Conservation (phyloP, 495 filamentous ascomycete genomes). For the Penicillium bialowiezense region DNA sequence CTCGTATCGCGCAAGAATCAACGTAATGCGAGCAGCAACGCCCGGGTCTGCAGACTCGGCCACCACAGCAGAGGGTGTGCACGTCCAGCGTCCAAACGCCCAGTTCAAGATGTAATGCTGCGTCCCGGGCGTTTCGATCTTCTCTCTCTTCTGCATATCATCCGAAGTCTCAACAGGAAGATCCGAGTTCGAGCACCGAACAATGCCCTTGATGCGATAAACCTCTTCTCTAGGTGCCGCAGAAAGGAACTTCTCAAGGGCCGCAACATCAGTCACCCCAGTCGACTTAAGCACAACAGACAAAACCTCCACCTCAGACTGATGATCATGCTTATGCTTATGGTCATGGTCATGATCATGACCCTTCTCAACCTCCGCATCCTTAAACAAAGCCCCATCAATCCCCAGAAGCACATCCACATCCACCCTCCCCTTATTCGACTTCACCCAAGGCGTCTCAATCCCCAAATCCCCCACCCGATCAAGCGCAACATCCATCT, state of each 20-base stretch:
- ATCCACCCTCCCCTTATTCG: slow-evolving; percentile 69
- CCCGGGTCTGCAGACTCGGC: slow-evolving; percentile 38
- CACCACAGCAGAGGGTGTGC: slow-evolving; percentile 57
- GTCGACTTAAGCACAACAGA: slow-evolving; percentile 61
- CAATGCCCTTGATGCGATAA: slow-evolving; percentile 90
- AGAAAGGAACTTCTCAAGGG: slow-evolving; percentile 64
- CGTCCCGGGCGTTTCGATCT: slow-evolving; percentile 3
- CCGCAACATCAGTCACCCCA: slow-evolving; percentile 57
- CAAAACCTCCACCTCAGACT: slow-evolving; percentile 87
- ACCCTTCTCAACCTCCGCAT: slow-evolving; percentile 30
- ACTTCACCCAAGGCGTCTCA: slow-evolving; percentile 77
- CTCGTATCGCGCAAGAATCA: slow-evolving; percentile 83
- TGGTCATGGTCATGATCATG: slow-evolving; percentile 12
- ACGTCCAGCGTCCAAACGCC: slow-evolving; percentile 96
- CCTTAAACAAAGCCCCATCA: slow-evolving; percentile 72
- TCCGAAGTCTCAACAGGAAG: slow-evolving; percentile 60
- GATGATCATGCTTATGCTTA: slow-evolving; percentile 50
- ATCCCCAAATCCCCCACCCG: slow-evolving; percentile 83
- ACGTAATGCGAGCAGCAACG: slow-evolving; percentile 68
- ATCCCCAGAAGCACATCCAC: slow-evolving; percentile 80
- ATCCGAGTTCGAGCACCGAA: slow-evolving; percentile 52
- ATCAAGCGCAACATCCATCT: slow-evolving; percentile 80
- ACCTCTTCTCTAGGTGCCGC: slow-evolving; percentile 83
- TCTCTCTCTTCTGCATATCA: slow-evolving; percentile 15
- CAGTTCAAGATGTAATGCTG: slow-evolving; percentile 83